Evolutionary conservation across 2,329 filamentous ascomycete genomes (phyloP).

Genomic region (Ceratocystiopsis minuta): DNA sequence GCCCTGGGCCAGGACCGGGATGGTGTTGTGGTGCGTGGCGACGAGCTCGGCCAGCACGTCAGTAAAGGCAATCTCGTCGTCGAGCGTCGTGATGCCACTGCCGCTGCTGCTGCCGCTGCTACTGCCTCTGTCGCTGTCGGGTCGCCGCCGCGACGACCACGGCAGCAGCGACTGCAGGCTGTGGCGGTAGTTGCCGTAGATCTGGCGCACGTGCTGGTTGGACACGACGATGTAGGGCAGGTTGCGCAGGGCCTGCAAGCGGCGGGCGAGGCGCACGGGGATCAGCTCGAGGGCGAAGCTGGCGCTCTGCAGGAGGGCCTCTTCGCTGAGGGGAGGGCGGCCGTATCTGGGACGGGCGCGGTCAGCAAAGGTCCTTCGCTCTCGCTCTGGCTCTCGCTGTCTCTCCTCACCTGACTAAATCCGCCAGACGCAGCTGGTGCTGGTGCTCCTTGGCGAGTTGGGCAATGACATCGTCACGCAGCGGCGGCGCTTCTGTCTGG

Average conservation of each 20-base stretch:
- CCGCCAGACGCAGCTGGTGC: conserved; percentile 67
- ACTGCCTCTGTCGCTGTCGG: not conserved
- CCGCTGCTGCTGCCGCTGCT: not conserved
- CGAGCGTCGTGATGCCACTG: conserved; percentile 47
- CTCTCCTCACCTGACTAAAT: conserved; percentile 68
- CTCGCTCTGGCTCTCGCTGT: not conserved
- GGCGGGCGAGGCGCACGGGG: conserved; percentile 79
- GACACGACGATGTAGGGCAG: conserved; percentile 95
- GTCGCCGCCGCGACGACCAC: conserved; percentile 41
- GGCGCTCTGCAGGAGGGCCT: conserved; percentile 70
- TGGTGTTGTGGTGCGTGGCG: conserved; percentile 84
- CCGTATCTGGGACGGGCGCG: conserved; percentile 46
- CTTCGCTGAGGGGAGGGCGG: conserved; percentile 63
- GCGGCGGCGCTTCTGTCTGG: conserved; percentile 1
- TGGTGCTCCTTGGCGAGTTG: conserved; percentile 60
- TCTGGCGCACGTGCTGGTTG: conserved; percentile 86
- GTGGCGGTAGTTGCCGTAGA: conserved; percentile 92
- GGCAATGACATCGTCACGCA: conserved; percentile 57
- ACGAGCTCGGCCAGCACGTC: conserved; percentile 91
- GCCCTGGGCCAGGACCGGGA: conserved; percentile 75
- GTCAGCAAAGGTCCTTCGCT: not conserved
- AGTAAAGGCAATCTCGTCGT: conserved; percentile 83
- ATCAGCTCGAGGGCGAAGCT: conserved; percentile 91
- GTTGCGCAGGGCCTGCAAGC: conserved; percentile 82
- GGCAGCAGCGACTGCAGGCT: conserved; percentile 80